A percentile compares a stretch with the other conserved stretches of the same genome.
These are phyloP conservation scores for Colletotrichum lentis DNA, from an alignment of 2,329 filamentous ascomycete species.

Conservation along the genomic window DNA sequence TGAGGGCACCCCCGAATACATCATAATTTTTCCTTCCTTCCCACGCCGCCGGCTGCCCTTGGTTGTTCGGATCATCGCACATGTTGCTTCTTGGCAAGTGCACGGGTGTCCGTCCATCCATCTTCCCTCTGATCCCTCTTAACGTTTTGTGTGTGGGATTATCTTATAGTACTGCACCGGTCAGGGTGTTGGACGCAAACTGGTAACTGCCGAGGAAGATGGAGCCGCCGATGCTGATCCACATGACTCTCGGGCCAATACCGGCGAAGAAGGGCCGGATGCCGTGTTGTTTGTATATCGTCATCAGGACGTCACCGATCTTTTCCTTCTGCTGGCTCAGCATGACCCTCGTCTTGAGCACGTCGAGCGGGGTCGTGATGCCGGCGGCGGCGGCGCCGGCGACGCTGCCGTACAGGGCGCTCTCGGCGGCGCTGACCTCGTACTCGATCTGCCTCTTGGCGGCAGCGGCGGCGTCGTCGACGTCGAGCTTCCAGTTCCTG, in stretches of 20 bases:
- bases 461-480: constrained; percentile 17
- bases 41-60: background rate
- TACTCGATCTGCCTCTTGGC: constrained; percentile 37
- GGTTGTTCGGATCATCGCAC: background rate
- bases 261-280: constrained; percentile 76
- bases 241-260: constrained; percentile 82
- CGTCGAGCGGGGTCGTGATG: constrained; percentile 91
- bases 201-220: constrained; percentile 96
- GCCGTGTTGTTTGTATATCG: constrained; percentile 72
- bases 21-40: constrained; percentile 2
- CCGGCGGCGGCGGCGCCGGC: constrained; percentile 87
- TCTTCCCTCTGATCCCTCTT: background rate
- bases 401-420: constrained; percentile 82
- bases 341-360: constrained; percentile 97
- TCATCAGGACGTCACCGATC: constrained; percentile 65
- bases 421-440: constrained; percentile 76
- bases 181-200: constrained; percentile 80
- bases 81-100: background rate
- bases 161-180: constrained; percentile 46
- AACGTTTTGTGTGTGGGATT: background rate
- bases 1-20: constrained; percentile 22
- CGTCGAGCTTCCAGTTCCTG: constrained; percentile 20
- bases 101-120: background rate
- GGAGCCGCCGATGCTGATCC: constrained; percentile 94
- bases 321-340: constrained; percentile 74